A percentile compares a stretch with the other conserved stretches of the same genome.
Evolutionary conservation across 2,329 filamentous ascomycete genomes (phyloP).

Genomic region (Dactylellina cionopaga): DNA sequence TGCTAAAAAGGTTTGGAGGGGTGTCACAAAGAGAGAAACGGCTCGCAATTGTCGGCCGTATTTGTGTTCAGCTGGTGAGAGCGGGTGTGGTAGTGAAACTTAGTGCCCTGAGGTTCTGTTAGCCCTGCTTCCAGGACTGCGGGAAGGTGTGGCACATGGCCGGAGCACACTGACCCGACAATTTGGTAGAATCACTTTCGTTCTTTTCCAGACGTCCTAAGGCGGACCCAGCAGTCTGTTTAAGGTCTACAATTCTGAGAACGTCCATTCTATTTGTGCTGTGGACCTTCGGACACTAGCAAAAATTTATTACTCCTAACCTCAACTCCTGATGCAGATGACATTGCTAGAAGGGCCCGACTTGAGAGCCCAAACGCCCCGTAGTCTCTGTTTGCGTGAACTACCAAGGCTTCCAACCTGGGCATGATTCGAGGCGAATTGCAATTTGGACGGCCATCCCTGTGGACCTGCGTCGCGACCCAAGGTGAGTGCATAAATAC

Average conservation of each 20-base stretch:
- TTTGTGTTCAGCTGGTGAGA: slow-evolving; percentile 37
- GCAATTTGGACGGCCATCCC: slow-evolving; percentile 51
- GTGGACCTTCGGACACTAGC: slow-evolving; percentile 7
- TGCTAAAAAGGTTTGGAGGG: slow-evolving; percentile 34
- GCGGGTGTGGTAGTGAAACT: slow-evolving; percentile 48
- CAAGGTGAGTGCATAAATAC: slow-evolving; percentile 52
- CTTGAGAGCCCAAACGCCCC: not conserved
- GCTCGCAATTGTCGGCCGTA: slow-evolving; percentile 50
- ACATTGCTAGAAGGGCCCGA: not conserved
- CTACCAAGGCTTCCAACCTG: slow-evolving; percentile 32
- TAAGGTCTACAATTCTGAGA: slow-evolving; percentile 40
- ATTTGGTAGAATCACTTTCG: slow-evolving; percentile 51
- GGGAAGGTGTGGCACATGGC: slow-evolving; percentile 53
- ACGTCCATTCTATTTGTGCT: slow-evolving; percentile 11
- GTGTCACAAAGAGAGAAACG: slow-evolving; percentile 41
- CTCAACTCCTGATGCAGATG: not conserved
- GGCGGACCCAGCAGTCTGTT: slow-evolving; percentile 43
- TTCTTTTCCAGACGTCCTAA: slow-evolving; percentile 41
- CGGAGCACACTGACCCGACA: slow-evolving; percentile 52
- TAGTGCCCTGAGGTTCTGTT: slow-evolving; percentile 42
- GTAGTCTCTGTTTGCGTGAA: slow-evolving; percentile 33
- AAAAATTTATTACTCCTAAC: not conserved
- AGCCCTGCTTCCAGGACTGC: slow-evolving; percentile 51
- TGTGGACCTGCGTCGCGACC: slow-evolving; percentile 45
- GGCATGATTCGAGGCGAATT: slow-evolving; percentile 37